These are phyloP conservation scores for Mucor velutinosus DNA, from an alignment of 371 early-diverging fungal genomes.

Conservation along the genomic window DNA sequence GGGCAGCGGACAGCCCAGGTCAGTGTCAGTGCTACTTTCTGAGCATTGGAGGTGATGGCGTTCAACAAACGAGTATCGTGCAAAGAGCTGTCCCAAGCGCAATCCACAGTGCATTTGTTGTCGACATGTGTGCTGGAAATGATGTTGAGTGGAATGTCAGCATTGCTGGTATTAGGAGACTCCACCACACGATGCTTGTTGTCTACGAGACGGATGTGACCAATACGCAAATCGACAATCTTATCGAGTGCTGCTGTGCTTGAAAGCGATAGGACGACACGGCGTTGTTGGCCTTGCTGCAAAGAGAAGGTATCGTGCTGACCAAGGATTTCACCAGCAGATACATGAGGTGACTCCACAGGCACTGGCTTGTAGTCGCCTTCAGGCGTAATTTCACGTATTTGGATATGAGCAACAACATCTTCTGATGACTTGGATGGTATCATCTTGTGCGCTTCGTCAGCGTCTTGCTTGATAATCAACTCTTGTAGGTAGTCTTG, in stretches of 20 bases:
- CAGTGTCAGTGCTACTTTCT: constrained; percentile 54
- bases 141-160: constrained; percentile 41
- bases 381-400: constrained; percentile 62
- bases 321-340: not conserved
- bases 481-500: constrained; percentile 43
- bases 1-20: constrained; percentile 45
- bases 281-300: constrained; percentile 82
- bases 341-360: constrained; percentile 6
- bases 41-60: constrained; percentile 62
- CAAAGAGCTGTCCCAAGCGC: constrained; percentile 85
- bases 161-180: constrained; percentile 40
- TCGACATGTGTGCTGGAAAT: constrained; percentile 38
- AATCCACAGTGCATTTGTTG: constrained; percentile 50
- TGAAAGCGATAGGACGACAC: constrained; percentile 62
- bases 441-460: constrained; percentile 70
- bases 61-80: constrained; percentile 78
- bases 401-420: constrained; percentile 61
- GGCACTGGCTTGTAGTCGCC: constrained; percentile 74
- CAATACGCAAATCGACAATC: constrained; percentile 51
- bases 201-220: constrained; percentile 69
- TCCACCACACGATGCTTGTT: constrained; percentile 60
- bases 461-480: constrained; percentile 29
- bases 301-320: constrained; percentile 51
- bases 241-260: constrained; percentile 58
- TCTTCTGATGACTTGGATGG: constrained; percentile 36